Conservation (phyloP, 768 basidiomycete species). For the Podaxis mareebaensis region DNA sequence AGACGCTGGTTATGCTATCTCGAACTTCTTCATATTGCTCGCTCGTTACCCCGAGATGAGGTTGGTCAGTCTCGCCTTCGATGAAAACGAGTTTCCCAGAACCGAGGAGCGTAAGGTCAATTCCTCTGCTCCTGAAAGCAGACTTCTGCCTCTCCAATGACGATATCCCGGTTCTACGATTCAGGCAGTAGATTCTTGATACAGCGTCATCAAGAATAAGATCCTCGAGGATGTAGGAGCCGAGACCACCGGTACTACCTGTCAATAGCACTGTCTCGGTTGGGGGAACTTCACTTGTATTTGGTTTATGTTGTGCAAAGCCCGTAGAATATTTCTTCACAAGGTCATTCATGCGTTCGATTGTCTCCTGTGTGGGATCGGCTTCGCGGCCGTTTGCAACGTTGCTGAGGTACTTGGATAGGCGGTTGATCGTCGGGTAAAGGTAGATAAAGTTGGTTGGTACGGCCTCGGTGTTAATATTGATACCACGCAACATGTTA, state of each 20-base stretch:
- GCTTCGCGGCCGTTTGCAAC: conserved; percentile 7
- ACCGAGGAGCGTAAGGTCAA: conserved; percentile 29
- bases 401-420: conserved; percentile 15
- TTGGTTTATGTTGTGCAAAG: conserved; percentile 18
- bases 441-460: conserved; percentile 22
- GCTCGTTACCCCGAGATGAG: conserved; percentile 27
- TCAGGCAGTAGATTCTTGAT: conserved; percentile 34
- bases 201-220: conserved; percentile 28
- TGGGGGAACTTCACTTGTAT: neutral
- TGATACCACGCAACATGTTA: neutral
- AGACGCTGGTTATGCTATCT: conserved; percentile 32
- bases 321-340: conserved; percentile 26
- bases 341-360: conserved; percentile 23
- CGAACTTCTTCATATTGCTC: conserved; percentile 32
- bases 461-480: conserved; percentile 6
- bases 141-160: conserved; percentile 22
- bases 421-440: conserved; percentile 21
- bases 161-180: conserved; percentile 23
- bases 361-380: neutral
- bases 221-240: conserved; percentile 32
- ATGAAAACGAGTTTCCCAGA: conserved; percentile 34
- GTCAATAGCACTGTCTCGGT: conserved; percentile 33
- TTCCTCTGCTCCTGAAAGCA: conserved; percentile 25
- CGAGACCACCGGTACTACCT: conserved; percentile 37
- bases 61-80: conserved; percentile 35